Base-by-base conservation (phyloP, 495 filamentous ascomycete genomes). In the Cetradonia linearis region DNA sequence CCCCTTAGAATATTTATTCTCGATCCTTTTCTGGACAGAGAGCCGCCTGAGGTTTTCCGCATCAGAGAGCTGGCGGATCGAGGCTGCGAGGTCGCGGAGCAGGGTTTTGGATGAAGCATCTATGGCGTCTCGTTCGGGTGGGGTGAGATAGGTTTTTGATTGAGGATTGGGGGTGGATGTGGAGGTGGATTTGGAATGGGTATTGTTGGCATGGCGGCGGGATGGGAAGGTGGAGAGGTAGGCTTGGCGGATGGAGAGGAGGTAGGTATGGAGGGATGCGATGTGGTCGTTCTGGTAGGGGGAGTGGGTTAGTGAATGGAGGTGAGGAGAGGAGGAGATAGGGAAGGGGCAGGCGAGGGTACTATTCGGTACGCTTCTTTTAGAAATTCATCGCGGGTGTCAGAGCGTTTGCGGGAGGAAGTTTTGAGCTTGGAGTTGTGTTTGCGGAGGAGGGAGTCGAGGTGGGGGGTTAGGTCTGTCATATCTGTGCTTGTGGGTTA, bases 281-380 rank as follows among this genome's bases (percentile, higher is more conserved):
- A 97, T 89, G 73, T 93, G 90, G 11, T 86, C 79, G 70, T 94
- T 93, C 93, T 97, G 67, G 2, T 58, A 59, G 58, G n/a, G 60
- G 28, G 5, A 59, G 56, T 38, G 56, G 37, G 0, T 49, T 55
- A 59, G 40, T 36, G n/a, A n/a, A 25, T 27, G 33, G 55, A 61
- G 58, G 38, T 42, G 49, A 57, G 58, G 28, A 56, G 46, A 37
- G 28, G 1, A 27, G 59, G 54, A 59, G 60, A 56, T 63, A 56
- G 37, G 36, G 8, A 38, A 1, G 9, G 25, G 44, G 48, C 62
- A 33, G 56, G 28, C 62, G 53, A 44, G 61, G 61, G 42, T 73
- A 94, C 93, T 66, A 98, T 98, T 72, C 85, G 81, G 73, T 95
- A 89, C 52, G 93, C 93, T 76, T 97, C 94, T 72, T 93, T 91